Base-by-base conservation (phyloP, 2,329 filamentous ascomycete species). In the Cladorrhinum sp. region DNA sequence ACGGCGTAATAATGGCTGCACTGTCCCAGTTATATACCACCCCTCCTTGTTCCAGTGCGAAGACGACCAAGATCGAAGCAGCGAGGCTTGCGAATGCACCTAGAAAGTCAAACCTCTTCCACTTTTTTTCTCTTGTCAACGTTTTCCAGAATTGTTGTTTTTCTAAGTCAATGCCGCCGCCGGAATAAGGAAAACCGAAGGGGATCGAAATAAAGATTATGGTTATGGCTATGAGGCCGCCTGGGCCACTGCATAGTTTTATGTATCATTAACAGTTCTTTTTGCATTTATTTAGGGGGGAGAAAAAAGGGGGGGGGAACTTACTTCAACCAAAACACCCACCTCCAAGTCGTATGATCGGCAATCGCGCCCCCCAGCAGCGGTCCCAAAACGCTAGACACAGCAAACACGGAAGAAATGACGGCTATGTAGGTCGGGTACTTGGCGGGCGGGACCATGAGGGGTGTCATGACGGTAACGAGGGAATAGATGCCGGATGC, bases 271-370 rank as follows among this genome's bases (percentile, higher is more conserved):
- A 22, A 2, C 49, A 32, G 25, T 50, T 45, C 7, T 27, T 20
- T 51, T 12, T n/a, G 49, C 9, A 50, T 36, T 36, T n/a, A n/a
- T n/a, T n/a, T n/a, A 61, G n/a, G 57, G 55, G 16, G 10, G 49
- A 18, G 5, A n/a, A 12, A 27, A 22, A n/a, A 18, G 8, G 27
- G 24, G 10, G 32, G 12, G 4, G 12, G 20, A 18, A 68, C 73
- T 36, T 52, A 79, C 77, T 81, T 80, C 2, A 81, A 70, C 38
- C 75, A 74, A 62, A 81, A 80, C 2, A 80, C 76, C 78, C 78
- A 78, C 64, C 77, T 67, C 78, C 77, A 81, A 0, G 70, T 75
- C 0, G 73, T 70, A 10, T 73, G 64, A 50, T 75, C 72, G 7
- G 69, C 71, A 5, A 81, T 78, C 8, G 71, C 70, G 2, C 79